Conservation (phyloP, 305 asterid genomes). For the Plantago coronopus region DNA sequence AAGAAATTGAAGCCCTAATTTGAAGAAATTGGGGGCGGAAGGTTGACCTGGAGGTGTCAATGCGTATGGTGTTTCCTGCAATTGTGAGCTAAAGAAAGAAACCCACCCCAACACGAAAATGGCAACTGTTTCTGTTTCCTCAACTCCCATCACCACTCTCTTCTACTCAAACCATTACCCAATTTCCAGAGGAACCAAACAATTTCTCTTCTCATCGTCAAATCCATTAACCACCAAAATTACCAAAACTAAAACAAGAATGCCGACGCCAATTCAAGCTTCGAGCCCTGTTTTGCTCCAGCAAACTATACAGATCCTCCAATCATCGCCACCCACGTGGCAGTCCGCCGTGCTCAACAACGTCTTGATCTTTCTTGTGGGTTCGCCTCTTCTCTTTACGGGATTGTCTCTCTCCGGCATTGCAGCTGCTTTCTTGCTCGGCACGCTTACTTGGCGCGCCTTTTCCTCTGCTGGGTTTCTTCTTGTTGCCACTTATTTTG, state of each 20-base stretch:
- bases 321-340: conserved; percentile 81
- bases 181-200: conserved; percentile 27
- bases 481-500: conserved; percentile 74
- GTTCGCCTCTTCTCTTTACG: conserved; percentile 67
- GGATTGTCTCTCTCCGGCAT: conserved; percentile 74
- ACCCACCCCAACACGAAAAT: conserved; percentile 27
- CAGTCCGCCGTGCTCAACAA: conserved; percentile 64
- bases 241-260: conserved; percentile 22
- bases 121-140: conserved; percentile 35
- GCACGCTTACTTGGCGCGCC: conserved; percentile 88
- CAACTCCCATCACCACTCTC: conserved; percentile 24
- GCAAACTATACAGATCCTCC: conserved; percentile 51
- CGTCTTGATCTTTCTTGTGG: conserved; percentile 48
- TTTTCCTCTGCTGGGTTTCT: conserved; percentile 71
- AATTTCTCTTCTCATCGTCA: conserved; percentile 18
- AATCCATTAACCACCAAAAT: conserved; percentile 21
- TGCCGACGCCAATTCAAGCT: conserved; percentile 41
- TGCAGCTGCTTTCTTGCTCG: conserved; percentile 85
- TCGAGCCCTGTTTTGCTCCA: conserved; percentile 48
- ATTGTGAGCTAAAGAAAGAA: conserved; percentile 13
- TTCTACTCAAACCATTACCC: conserved; percentile 25
- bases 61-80: conserved; percentile 19
- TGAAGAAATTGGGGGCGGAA: too few species aligned
- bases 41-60: not conserved
- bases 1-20: too few species aligned